Evolutionary conservation across 148 eudicot genomes (phyloP).

Genomic region (Diospyros kaki): DNA sequence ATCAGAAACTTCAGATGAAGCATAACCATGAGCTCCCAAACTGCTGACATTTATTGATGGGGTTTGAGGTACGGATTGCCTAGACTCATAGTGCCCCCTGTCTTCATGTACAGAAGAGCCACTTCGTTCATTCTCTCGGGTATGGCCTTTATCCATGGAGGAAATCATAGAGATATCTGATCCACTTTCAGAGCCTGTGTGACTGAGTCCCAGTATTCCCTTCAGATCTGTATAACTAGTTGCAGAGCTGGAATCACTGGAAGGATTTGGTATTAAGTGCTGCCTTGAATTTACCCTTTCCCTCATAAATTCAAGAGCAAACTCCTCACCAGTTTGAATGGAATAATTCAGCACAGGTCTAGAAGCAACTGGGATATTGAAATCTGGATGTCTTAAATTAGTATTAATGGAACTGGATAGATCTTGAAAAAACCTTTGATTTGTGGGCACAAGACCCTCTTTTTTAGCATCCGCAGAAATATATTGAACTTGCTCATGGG

Average conservation of each 20-base stretch:
- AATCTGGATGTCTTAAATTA: slow-evolving; percentile 48
- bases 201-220: slow-evolving; percentile 39
- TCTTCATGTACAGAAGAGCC: slow-evolving; percentile 32
- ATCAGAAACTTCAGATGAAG: slow-evolving; percentile 7
- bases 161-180: slow-evolving; percentile 47
- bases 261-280: slow-evolving; percentile 18
- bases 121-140: slow-evolving; percentile 41
- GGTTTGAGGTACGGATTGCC: slow-evolving; percentile 28
- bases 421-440: slow-evolving; percentile 62
- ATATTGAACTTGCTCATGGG: slow-evolving; percentile 38
- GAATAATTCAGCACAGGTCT: slow-evolving; percentile 31
- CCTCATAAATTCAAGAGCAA: slow-evolving; percentile 32
- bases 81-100: slow-evolving; percentile 31
- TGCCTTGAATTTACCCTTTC: slow-evolving; percentile 27
- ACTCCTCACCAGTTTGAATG: slow-evolving; percentile 40
- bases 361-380: slow-evolving; percentile 21
- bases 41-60: slow-evolving; percentile 42
- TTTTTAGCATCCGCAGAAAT: slow-evolving; percentile 39
- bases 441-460: slow-evolving; percentile 49
- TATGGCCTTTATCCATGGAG: slow-evolving; percentile 31
- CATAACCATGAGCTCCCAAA: slow-evolving; percentile 20
- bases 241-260: slow-evolving; percentile 16
- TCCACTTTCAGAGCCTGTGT: slow-evolving; percentile 43
- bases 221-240: slow-evolving; percentile 39
- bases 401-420: slow-evolving; percentile 53